Conservation (phyloP, 768 basidiomycete genomes). For the Mycena haematopus region DNA sequence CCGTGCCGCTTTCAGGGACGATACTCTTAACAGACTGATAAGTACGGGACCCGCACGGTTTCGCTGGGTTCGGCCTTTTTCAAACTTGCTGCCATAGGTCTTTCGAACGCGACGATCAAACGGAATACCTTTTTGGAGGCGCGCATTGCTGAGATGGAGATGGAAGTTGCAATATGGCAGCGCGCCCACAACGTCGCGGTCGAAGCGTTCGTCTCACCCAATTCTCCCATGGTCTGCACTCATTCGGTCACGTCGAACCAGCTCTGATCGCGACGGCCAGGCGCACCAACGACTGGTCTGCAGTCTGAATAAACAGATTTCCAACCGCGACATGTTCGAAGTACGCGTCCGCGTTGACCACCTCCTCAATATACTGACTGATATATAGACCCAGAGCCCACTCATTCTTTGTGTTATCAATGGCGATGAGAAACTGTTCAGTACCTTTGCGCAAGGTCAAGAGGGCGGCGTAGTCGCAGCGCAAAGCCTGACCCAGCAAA, state of each 20-base stretch:
- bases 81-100: slow-evolving; percentile 47
- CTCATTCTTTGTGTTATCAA: slow-evolving; percentile 80
- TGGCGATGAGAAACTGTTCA: slow-evolving; percentile 74
- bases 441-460: slow-evolving; percentile 63
- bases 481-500: slow-evolving; percentile 68
- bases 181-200: slow-evolving; percentile 68
- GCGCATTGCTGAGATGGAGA: slow-evolving; percentile 70
- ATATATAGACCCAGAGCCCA: slow-evolving; percentile 58
- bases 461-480: slow-evolving; percentile 70
- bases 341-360: slow-evolving; percentile 34
- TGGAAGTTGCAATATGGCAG: slow-evolving; percentile 74
- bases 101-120: slow-evolving; percentile 68
- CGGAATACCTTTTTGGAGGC: slow-evolving; percentile 69
- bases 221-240: neutral
- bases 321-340: slow-evolving; percentile 60
- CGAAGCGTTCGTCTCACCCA: slow-evolving; percentile 44
- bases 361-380: slow-evolving; percentile 4
- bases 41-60: slow-evolving; percentile 44
- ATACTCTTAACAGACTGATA: slow-evolving; percentile 65
- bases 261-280: slow-evolving; percentile 64
- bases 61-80: neutral
- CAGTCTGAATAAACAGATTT: slow-evolving; percentile 69
- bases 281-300: slow-evolving; percentile 73
- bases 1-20: slow-evolving; percentile 57
- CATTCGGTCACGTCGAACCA: neutral